Conservation (phyloP, 208 protist species). For the Trypanosoma cruzi region DNA sequence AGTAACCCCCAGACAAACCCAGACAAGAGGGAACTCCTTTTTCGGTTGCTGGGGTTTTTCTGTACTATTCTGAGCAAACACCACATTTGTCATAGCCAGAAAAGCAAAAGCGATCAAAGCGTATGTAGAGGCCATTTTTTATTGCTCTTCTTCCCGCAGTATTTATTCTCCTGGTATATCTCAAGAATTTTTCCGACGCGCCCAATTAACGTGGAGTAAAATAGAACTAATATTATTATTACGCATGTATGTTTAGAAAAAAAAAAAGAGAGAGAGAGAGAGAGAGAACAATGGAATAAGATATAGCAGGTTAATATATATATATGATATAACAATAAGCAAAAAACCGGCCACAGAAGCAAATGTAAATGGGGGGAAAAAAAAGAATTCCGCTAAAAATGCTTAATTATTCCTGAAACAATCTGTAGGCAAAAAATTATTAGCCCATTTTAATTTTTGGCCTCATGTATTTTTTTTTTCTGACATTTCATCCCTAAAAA, state of each 20-base stretch:
- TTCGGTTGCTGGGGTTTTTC: not conserved
- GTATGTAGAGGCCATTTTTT: constrained; percentile 13
- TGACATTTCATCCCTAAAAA: too few species aligned
- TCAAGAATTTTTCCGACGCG: not conserved
- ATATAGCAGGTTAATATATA: too few species aligned
- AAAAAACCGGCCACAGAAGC: not conserved
- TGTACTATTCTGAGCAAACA: not conserved
- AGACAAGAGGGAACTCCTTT: constrained; percentile 42
- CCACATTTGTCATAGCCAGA: constrained; percentile 1
- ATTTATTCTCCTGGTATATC: not conserved
- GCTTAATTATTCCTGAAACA: too few species aligned
- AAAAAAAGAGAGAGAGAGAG: not conserved
- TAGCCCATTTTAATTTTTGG: too few species aligned
- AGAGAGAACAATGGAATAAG: not conserved
- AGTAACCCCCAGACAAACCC: constrained; percentile 43
- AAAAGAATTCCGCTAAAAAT: too few species aligned
- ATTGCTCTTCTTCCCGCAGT: not conserved
- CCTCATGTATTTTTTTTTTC: too few species aligned
- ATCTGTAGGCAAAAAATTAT: not conserved
- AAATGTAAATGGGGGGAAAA: not conserved
- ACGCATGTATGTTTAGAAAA: not conserved
- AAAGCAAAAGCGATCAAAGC: constrained; percentile 19
- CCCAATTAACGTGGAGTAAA: not conserved
- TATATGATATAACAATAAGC: not conserved
- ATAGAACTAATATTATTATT: not conserved